These are phyloP conservation scores for Chalciporus chontae DNA, from an alignment of 768 basidiomycete species.

Conservation along the genomic window DNA sequence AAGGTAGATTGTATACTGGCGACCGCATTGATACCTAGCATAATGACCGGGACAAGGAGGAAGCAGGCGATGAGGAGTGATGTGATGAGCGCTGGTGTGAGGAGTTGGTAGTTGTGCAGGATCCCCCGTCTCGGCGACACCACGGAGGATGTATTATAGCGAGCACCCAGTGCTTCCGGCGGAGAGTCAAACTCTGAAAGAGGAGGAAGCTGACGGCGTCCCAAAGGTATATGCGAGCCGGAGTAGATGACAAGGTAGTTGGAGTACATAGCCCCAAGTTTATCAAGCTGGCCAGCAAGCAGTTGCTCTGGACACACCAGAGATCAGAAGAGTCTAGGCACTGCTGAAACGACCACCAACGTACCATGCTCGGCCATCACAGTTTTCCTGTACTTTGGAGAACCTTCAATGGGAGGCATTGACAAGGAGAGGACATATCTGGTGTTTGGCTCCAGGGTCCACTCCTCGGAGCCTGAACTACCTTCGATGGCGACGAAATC, in stretches of 20 bases:
- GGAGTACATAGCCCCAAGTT: conserved; percentile 46
- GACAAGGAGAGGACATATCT: conserved; percentile 59
- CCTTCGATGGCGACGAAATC: conserved; percentile 46
- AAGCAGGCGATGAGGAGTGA: conserved; percentile 63
- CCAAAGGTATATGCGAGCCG: conserved; percentile 44
- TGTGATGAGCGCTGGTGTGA: conserved; percentile 72
- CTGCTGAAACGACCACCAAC: conserved; percentile 20
- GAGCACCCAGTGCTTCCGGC: conserved; percentile 16
- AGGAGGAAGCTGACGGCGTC: conserved; percentile 40
- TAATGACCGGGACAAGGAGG: conserved; percentile 61
- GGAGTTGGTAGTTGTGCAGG: conserved; percentile 69
- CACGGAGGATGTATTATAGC: conserved; percentile 29
- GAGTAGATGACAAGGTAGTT: conserved; percentile 66
- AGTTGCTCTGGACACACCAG: conserved; percentile 35
- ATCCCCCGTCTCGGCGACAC: conserved; percentile 50
- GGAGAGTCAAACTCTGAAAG: conserved; percentile 28
- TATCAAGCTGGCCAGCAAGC: conserved; percentile 47
- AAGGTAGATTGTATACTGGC: conserved; percentile 73
- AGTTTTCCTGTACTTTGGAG: conserved; percentile 42
- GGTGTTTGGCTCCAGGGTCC: conserved; percentile 32
- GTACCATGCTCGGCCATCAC: conserved; percentile 54
- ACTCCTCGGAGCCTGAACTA: conserved; percentile 34
- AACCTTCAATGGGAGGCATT: conserved; percentile 47
- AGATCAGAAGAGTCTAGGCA: not conserved
- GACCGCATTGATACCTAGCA: conserved; percentile 62